Conservation (phyloP, 2,329 filamentous ascomycete genomes). For the Fusarium liriodendri region DNA sequence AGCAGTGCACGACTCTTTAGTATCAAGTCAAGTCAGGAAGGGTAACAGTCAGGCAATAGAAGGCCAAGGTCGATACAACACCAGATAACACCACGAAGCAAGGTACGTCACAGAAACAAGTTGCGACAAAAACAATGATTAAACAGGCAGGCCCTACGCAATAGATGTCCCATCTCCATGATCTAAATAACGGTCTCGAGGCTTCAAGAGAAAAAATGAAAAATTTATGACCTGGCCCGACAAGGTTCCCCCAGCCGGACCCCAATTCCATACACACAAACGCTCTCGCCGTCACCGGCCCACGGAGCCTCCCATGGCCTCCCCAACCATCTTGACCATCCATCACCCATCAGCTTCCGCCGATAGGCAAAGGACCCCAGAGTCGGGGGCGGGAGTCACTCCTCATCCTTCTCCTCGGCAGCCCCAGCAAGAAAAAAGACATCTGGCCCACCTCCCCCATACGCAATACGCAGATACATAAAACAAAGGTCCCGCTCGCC, state of each 20-base stretch:
- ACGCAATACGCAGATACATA: constrained; percentile 50
- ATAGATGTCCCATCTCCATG: constrained; percentile 51
- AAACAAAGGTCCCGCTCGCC: constrained; percentile 50
- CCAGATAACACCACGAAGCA: background rate
- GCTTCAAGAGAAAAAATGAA: constrained; percentile 57
- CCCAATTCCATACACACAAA: constrained; percentile 43
- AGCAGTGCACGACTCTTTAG: background rate
- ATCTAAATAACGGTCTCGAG: constrained; percentile 51
- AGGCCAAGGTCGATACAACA: background rate
- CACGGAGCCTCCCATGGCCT: constrained; percentile 30
- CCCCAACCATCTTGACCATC: constrained; percentile 38
- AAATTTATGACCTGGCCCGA: constrained; percentile 60
- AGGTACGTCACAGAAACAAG: constrained; percentile 12
- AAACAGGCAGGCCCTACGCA: constrained; percentile 48
- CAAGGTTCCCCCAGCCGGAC: constrained; percentile 38
- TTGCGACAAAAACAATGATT: constrained; percentile 45
- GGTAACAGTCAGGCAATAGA: background rate
- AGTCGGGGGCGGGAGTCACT: constrained; percentile 40
- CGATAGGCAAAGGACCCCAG: constrained; percentile 39
- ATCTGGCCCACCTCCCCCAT: constrained; percentile 47
- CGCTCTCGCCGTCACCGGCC: constrained; percentile 37
- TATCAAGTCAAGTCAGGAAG: background rate
- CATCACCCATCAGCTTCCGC: constrained; percentile 45
- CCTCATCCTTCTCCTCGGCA: constrained; percentile 42
- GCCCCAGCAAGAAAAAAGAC: constrained; percentile 43